Evolutionary conservation across 2,329 filamentous ascomycete genomes (phyloP).

Genomic region (Stachybotrys elegans): DNA sequence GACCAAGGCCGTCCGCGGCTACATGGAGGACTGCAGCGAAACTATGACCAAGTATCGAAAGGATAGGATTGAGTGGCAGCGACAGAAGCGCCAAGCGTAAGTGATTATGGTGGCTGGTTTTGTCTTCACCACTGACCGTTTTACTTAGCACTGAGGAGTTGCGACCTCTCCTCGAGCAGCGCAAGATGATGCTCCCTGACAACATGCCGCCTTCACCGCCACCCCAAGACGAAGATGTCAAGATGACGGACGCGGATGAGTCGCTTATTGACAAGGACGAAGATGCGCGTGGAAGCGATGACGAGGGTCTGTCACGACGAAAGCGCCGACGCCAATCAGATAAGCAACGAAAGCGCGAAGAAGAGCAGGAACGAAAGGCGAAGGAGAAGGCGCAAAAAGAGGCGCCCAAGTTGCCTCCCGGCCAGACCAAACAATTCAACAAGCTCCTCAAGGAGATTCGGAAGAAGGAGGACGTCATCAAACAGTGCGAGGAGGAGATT

Average conservation of each 20-base stretch:
- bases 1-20: conserved; percentile 79
- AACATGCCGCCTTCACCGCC: conserved; percentile 62
- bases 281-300: conserved; percentile 64
- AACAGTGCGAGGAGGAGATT: conserved; percentile 80
- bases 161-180: conserved; percentile 64
- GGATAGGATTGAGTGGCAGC: conserved; percentile 89
- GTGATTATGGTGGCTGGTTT: conserved; percentile 22
- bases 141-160: conserved; percentile 61
- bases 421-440: conserved; percentile 83
- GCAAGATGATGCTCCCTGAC: conserved; percentile 68
- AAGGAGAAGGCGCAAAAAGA: conserved; percentile 59
- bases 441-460: conserved; percentile 86
- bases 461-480: conserved; percentile 75
- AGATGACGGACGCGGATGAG: conserved; percentile 61
- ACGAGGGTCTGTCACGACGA: conserved; percentile 50
- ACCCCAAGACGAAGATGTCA: conserved; percentile 51
- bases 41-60: conserved; percentile 95
- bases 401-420: conserved; percentile 56
- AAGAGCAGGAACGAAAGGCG: conserved; percentile 58
- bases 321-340: conserved; percentile 56
- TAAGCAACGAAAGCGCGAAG: conserved; percentile 72
- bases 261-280: conserved; percentile 50
- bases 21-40: conserved; percentile 87
- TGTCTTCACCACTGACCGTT: conserved; percentile 5
- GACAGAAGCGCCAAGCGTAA: conserved; percentile 64